phyloP scores from a whole-genome alignment of 257 asterid genomes.

The Orobanche coerulescens region DNA sequence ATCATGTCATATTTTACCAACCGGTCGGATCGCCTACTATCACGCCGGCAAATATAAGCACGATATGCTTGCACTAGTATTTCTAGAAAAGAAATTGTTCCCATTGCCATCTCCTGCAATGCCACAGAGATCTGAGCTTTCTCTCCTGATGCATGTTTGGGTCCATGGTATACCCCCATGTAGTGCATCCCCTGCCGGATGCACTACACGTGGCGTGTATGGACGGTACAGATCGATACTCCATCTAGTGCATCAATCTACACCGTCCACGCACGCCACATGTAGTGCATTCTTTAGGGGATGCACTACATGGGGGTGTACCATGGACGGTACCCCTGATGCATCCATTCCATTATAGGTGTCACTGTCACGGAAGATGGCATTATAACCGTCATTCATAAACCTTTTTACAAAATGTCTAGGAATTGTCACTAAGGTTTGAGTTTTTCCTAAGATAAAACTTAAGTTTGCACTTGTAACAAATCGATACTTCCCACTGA shows the following conservation, averaged over 20 bases:
- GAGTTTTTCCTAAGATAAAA: no score
- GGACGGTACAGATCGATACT: no score
- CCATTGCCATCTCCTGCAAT: slow-evolving; percentile 23
- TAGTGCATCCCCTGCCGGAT: no score
- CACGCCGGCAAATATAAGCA: slow-evolving; percentile 14
- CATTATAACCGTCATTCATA: slow-evolving; percentile 2
- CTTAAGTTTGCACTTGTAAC: no score
- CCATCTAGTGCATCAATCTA: no score
- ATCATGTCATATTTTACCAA: slow-evolving; percentile 3
- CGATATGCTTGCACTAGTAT: slow-evolving; percentile 13
- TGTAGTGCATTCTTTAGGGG: no score
- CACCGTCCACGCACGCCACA: no score
- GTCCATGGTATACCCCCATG: no score
- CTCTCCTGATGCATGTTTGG: slow-evolving; percentile 8
- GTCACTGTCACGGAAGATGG: slow-evolving; percentile 13
- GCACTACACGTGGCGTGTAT: no score
- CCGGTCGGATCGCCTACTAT: neutral
- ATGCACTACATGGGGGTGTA: no score
- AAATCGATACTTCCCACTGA: no score
- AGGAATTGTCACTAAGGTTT: neutral
- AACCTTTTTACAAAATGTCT: neutral
- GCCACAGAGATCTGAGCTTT: slow-evolving; percentile 11
- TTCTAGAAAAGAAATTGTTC: slow-evolving; percentile 10
- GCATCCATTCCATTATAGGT: slow-evolving; percentile 16
- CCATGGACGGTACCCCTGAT: no score